Evolutionary conservation across 495 filamentous ascomycete species (phyloP).

Genomic region (Podospora fimiseda): DNA sequence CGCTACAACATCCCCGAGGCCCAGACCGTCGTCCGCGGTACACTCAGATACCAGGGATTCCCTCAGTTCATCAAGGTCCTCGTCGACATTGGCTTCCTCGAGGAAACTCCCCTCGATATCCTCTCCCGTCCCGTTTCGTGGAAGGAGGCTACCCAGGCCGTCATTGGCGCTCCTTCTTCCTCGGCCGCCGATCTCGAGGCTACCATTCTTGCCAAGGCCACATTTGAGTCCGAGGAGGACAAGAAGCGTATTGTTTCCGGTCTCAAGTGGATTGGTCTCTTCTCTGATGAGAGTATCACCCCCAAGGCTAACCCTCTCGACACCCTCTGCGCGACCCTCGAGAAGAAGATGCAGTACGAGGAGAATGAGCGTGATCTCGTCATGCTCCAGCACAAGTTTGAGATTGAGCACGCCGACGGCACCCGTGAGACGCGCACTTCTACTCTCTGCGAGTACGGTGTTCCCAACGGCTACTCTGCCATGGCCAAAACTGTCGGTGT

Average conservation of each 20-base stretch:
- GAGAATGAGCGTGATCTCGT: constrained; percentile 74
- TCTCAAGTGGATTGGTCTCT: constrained; percentile 80
- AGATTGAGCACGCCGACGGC: constrained; percentile 72
- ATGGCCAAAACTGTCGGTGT: constrained; percentile 65
- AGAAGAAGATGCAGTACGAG: constrained; percentile 87
- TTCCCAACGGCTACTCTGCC: constrained; percentile 71
- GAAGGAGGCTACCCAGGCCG: constrained; percentile 73
- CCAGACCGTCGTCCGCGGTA: constrained; percentile 62
- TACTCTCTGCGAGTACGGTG: constrained; percentile 83
- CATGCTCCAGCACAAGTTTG: constrained; percentile 89
- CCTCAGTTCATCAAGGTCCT: constrained; percentile 79
- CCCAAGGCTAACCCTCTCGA: constrained; percentile 78
- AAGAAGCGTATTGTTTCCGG: constrained; percentile 69
- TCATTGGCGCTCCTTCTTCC: constrained; percentile 58
- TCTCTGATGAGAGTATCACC: constrained; percentile 66
- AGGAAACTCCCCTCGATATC: constrained; percentile 53
- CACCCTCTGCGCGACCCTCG: constrained; percentile 82
- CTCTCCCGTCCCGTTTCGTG: constrained; percentile 61
- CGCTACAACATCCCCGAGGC: constrained; percentile 88
- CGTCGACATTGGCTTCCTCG: constrained; percentile 84
- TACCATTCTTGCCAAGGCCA: constrained; percentile 69
- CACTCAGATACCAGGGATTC: constrained; percentile 80
- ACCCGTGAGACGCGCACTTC: constrained; percentile 66
- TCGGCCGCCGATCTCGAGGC: constrained; percentile 59
- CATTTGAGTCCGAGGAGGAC: constrained; percentile 64